Evolutionary conservation across 306 rosid species (phyloP), one percentile per base, ranked within the genome.

Genomic region (Quercus berberidifolia): DNA sequence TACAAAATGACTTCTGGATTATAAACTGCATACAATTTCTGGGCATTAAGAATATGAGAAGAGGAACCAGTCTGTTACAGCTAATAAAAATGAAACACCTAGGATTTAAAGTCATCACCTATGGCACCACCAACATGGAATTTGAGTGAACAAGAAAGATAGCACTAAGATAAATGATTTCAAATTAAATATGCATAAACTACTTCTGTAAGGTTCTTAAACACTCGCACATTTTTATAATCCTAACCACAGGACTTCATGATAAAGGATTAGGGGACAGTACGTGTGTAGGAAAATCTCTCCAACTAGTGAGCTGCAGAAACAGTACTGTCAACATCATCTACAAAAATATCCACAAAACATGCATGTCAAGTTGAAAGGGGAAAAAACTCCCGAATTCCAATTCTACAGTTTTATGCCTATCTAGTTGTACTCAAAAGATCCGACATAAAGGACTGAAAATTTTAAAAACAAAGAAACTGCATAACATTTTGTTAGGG

Each of bases 401-500:
- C 12, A 19, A 67, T 31, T 30, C 28, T 55, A 55, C 11, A 13
- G 31, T 25, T 38, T 41, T 41, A 7, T 30, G 12, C 33, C 19
- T 19, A 20, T 33, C 21, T 18, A 6, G 71, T 35, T 31, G 6
- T 12, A 60, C 17, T 20, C 71, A 70, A 59, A 57, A 41, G 33
- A 28, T 55, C 64, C 17, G 5, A 83, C 10, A 30, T 23, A 17
- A 51, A 58, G 52, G 67, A 68, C 75, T 30, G 41, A 3, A 23
- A 3, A 23, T 18, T 23, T 49, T 68, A 12, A 55, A 55, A 81
- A 55, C 70, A 26, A 38, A 54, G 57, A 77, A 52, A 84, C 64
- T 63, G 65, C 38, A 38, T 35, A 33, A 71, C 51, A 73, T 38
- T 76, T 21, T 31, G 57, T 17, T 6, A 35, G 58, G 58, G 70